Percentiles rank a stretch among this genome's conserved stretches.
Evolutionary conservation across 1,284 basidiomycete species (phyloP).

Genomic region (Boletus mariae): DNA sequence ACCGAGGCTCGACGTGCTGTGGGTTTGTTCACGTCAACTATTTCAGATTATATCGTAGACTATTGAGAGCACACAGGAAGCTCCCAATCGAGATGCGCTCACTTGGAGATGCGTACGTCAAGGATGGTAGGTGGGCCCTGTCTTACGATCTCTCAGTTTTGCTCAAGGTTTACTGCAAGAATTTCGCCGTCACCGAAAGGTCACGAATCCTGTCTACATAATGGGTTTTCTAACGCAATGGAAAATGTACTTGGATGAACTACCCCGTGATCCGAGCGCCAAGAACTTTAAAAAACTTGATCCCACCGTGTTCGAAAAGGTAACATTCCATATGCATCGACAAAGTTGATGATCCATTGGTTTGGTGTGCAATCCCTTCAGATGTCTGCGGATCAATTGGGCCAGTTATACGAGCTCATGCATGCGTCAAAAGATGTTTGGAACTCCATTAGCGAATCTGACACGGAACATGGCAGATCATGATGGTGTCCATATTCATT

Average conservation of each 20-base stretch:
- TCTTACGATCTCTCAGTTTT: not conserved
- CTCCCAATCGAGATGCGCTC: constrained; percentile 81
- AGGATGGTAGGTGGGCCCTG: constrained; percentile 52
- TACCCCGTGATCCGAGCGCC: constrained; percentile 44
- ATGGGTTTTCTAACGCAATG: constrained; percentile 92
- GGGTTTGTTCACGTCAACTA: constrained; percentile 2
- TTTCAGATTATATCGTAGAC: constrained; percentile 71
- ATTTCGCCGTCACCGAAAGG: constrained; percentile 76
- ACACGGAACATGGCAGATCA: constrained; percentile 10
- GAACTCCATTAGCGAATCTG: constrained; percentile 46
- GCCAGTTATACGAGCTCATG: constrained; percentile 91
- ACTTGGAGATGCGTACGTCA: constrained; percentile 86
- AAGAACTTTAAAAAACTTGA: constrained; percentile 68
- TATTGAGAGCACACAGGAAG: constrained; percentile 75
- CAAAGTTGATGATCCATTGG: not conserved
- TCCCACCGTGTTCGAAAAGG: constrained; percentile 77
- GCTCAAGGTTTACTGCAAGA: constrained; percentile 44
- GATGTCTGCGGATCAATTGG: constrained; percentile 90
- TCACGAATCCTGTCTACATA: constrained; percentile 82
- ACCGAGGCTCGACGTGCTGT: not conserved
- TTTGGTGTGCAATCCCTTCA: constrained; percentile 28
- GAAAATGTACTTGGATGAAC: constrained; percentile 83
- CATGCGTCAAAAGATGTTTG: constrained; percentile 83
- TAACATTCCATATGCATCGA: constrained; percentile 24
- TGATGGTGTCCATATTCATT: constrained; percentile 6